Conservation (phyloP, 1,139 yeast genomes). For the Candida pseudoviswanathii region DNA sequence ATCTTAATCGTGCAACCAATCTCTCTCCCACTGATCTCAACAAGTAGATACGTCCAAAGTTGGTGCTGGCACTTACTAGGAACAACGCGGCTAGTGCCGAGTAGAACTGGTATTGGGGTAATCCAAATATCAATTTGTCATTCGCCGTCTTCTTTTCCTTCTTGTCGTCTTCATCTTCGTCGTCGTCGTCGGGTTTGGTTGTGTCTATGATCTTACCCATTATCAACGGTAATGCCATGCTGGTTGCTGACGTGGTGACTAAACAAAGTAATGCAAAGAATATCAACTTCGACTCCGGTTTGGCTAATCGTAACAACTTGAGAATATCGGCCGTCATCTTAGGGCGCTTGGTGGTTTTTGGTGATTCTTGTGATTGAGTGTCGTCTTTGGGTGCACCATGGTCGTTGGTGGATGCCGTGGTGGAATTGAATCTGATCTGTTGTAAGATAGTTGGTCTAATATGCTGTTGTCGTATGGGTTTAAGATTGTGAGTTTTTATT, state of each 20-base stretch:
- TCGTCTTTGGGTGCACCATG: conserved; percentile 1
- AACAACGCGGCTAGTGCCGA: conserved; percentile 49
- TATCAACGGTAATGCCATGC: conserved; percentile 75
- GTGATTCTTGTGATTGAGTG: conserved; percentile 6
- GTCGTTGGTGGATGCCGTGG: neutral
- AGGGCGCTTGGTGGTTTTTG: conserved; percentile 8
- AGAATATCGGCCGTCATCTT: conserved; percentile 21
- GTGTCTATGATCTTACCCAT: conserved; percentile 70
- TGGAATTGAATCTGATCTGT: conserved; percentile 9
- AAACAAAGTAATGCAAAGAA: conserved; percentile 61
- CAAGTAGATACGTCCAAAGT: conserved; percentile 76
- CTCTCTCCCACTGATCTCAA: conserved; percentile 82
- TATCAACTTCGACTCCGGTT: conserved; percentile 38
- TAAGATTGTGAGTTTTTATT: neutral
- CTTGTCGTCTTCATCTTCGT: conserved; percentile 7
- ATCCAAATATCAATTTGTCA: conserved; percentile 30
- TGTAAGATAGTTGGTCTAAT: conserved; percentile 2
- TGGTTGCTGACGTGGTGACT: conserved; percentile 50
- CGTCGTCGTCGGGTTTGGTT: conserved; percentile 23
- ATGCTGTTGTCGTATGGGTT: conserved; percentile 1
- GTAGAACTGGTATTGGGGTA: conserved; percentile 37
- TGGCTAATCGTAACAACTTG: conserved; percentile 36
- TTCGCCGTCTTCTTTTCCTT: conserved; percentile 19
- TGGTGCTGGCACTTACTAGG: conserved; percentile 70
- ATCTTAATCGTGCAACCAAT: conserved; percentile 78